These are phyloP conservation scores for Irpex rosettiformis DNA, from an alignment of 1,284 basidiomycete genomes.

Conservation along the genomic window DNA sequence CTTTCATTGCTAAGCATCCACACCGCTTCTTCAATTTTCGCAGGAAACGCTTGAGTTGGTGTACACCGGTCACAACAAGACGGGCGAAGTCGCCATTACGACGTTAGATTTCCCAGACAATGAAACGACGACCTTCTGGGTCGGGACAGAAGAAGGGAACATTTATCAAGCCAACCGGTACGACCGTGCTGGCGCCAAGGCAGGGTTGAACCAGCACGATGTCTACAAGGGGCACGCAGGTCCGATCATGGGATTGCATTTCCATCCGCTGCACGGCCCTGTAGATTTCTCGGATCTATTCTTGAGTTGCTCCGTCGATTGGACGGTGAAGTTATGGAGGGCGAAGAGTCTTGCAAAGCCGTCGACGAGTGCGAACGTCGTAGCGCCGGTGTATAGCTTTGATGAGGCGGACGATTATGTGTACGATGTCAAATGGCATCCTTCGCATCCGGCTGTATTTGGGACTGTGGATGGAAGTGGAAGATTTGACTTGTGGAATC, in stretches of 20 bases:
- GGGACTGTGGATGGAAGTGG: slow-evolving; percentile 93
- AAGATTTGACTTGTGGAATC: slow-evolving; percentile 94
- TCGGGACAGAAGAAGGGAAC: slow-evolving; percentile 97
- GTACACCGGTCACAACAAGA: slow-evolving; percentile 89
- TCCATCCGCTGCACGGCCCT: slow-evolving; percentile 88
- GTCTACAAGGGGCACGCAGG: slow-evolving; percentile 92
- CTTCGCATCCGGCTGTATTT: slow-evolving; percentile 90
- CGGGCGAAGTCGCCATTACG: slow-evolving; percentile 93
- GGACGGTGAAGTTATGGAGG: slow-evolving; percentile 96
- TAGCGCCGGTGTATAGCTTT: slow-evolving; percentile 83
- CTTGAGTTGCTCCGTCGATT: slow-evolving; percentile 88
- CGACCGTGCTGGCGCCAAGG: slow-evolving; percentile 94
- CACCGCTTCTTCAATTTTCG: background rate
- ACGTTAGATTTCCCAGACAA: slow-evolving; percentile 90
- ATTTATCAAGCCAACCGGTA: slow-evolving; percentile 95
- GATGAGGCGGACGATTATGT: slow-evolving; percentile 98
- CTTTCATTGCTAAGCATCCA: slow-evolving; percentile 9
- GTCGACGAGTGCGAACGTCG: slow-evolving; percentile 48
- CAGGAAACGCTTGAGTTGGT: slow-evolving; percentile 89
- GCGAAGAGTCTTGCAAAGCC: slow-evolving; percentile 68
- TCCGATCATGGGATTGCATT: slow-evolving; percentile 90
- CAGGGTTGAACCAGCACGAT: slow-evolving; percentile 88
- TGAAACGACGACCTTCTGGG: slow-evolving; percentile 94
- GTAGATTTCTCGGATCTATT: slow-evolving; percentile 97
- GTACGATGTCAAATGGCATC: slow-evolving; percentile 99